Evolutionary conservation across 2,329 filamentous ascomycete species (phyloP), one percentile per base, ranked within the genome.

Genomic region (Penicillium concentricum): DNA sequence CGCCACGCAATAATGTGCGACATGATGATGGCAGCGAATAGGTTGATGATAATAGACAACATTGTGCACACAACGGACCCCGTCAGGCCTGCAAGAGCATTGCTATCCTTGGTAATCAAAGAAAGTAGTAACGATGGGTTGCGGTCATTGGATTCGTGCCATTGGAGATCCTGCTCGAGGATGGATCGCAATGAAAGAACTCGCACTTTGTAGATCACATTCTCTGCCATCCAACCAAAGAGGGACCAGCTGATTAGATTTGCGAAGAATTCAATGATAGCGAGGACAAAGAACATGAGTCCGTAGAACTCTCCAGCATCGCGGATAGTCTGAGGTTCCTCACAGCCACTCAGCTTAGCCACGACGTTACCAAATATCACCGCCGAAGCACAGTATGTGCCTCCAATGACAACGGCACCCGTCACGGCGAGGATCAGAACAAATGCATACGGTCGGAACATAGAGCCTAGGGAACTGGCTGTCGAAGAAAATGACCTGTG

Each of bases 1-100:
- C 84, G 88, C 89, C 89, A 92, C 2, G 87, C 87, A 42, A 92
- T 79, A 42, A 90, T 84, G 59, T 89, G 87, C 0, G 87, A 85
- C 12, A 91, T 70, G 37, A 88, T 83, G 54, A 91, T 85, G 1
- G 86, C 87, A 0, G 82, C 84, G 16, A 90, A 60, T 26, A 91
- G 83, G 69, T 88, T 90, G 61, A 91, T 81, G 4, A 82, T 62
- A 20, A 89, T 87, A 0, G 87, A 86, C 54, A 90, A 83, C n/a
- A 89, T 74, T 0, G 86, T 88, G 8, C 88, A 87, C 51, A 91
- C 79, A 37, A 89, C 87, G 3, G 85, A 87, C 7, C 88, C 88
- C 49, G 84, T 88, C 58, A 92, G 80, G 0, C 85, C 86, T 38
- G 84, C 85, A n/a, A 92, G 74, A 0, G 86, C 82, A 24, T 84